phyloP scores from a whole-genome alignment of 2,329 filamentous ascomycete species.

The Ascochyta koolunga region DNA sequence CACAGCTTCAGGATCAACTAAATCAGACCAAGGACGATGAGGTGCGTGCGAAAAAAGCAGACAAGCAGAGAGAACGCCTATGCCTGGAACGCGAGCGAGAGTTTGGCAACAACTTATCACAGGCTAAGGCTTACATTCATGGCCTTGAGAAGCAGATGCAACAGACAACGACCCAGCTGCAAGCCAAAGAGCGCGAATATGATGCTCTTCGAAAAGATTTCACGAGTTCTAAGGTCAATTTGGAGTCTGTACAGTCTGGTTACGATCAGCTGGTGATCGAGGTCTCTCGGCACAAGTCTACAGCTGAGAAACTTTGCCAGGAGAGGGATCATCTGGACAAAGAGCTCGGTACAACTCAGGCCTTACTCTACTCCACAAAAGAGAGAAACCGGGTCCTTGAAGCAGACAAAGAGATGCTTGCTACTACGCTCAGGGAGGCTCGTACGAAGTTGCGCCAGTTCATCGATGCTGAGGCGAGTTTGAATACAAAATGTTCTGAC shows the following conservation, averaged over 20 bases:
- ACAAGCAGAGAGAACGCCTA: constrained; percentile 9
- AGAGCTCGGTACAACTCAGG: neutral
- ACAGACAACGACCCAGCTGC: constrained; percentile 8
- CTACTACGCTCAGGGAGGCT: constrained; percentile 13
- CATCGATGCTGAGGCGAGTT: constrained; percentile 10
- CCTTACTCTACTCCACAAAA: neutral
- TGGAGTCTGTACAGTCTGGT: constrained; percentile 11
- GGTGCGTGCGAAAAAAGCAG: constrained; percentile 1
- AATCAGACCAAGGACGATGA: constrained; percentile 18
- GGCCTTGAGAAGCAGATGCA: constrained; percentile 17
- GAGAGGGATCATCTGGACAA: constrained; percentile 15
- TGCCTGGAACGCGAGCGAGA: constrained; percentile 9
- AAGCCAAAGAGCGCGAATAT: constrained; percentile 10
- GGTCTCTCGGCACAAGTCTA: constrained; percentile 14
- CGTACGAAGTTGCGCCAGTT: constrained; percentile 14
- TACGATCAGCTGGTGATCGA: constrained; percentile 5
- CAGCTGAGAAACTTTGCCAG: constrained; percentile 16
- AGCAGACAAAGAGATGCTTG: constrained; percentile 20
- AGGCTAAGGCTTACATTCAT: constrained; percentile 8
- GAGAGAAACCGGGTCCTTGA: neutral
- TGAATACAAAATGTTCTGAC: constrained; percentile 13
- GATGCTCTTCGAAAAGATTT: constrained; percentile 4
- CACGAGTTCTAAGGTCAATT: neutral
- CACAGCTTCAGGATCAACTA: constrained; percentile 21
- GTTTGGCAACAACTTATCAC: constrained; percentile 4